Percentiles rank a stretch among this genome's conserved stretches.
phyloP scores from a whole-genome alignment of 2,329 filamentous ascomycete genomes.

The Colletotrichum karsti region DNA sequence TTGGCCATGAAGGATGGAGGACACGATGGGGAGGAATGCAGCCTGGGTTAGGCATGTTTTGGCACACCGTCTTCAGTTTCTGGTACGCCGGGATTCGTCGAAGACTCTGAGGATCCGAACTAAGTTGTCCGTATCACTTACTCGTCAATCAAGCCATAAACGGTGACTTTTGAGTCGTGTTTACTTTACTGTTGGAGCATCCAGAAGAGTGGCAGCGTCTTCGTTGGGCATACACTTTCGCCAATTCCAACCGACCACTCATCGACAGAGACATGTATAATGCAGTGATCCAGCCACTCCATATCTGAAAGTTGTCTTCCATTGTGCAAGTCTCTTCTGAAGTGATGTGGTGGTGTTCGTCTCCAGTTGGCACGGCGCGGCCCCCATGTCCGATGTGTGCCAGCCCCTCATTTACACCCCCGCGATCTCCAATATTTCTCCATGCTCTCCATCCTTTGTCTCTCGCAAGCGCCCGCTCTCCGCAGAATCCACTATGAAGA shows the following conservation, averaged over 20 bases:
- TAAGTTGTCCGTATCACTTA: neutral
- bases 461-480: constrained; percentile 7
- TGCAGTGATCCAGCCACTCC: neutral
- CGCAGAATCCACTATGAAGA: constrained; percentile 14
- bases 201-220: no score
- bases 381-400: neutral
- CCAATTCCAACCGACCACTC: neutral
- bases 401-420: constrained; percentile 17
- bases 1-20: neutral
- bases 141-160: neutral
- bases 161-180: neutral
- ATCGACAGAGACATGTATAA: neutral
- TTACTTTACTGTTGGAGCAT: no score
- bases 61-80: constrained; percentile 2
- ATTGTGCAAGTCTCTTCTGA: no score
- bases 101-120: neutral
- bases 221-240: neutral
- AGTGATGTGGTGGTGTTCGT: neutral
- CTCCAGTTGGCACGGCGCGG: neutral
- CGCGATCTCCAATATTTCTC: constrained; percentile 24
- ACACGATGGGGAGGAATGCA: neutral
- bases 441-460: neutral
- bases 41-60: neutral
- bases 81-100: neutral
- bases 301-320: no score